These are phyloP conservation scores for Saccharomycopsis oosterbeekiorum DNA, from an alignment of 805 yeast genomes.

Conservation along the genomic window DNA sequence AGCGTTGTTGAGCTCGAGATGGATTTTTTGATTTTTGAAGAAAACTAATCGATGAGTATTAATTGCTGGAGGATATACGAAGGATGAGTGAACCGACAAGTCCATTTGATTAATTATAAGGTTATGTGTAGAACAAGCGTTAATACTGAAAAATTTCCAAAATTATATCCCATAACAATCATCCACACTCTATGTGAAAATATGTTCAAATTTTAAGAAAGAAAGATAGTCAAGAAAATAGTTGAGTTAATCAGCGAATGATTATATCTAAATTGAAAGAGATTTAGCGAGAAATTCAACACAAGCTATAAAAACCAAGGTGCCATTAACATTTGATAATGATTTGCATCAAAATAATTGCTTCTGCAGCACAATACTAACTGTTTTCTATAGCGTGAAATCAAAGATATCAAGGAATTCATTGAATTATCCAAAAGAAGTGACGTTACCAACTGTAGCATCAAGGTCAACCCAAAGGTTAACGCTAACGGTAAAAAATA, in stretches of 20 bases:
- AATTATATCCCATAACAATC: too few relatives aligned
- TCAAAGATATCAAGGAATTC: conserved; percentile 94
- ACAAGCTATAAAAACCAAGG: not conserved
- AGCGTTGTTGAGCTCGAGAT: too few relatives aligned
- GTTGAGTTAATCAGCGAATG: not conserved
- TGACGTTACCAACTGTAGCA: conserved; percentile 87
- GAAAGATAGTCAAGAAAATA: too few relatives aligned
- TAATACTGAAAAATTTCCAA: too few relatives aligned
- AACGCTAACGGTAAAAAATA: conserved; percentile 72
- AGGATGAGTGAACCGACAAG: too few relatives aligned
- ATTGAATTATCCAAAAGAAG: conserved; percentile 94
- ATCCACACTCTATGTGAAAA: too few relatives aligned
- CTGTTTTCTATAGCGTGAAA: conserved; percentile 43
- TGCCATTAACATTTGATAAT: not conserved
- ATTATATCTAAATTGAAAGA: not conserved
- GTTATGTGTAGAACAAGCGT: too few relatives aligned
- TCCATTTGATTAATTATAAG: too few relatives aligned
- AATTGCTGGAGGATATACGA: not conserved
- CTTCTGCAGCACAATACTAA: not conserved
- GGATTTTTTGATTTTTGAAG: not conserved
- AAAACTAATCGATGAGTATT: not conserved
- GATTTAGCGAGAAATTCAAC: too few relatives aligned
- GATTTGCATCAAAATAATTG: not conserved
- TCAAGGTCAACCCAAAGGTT: conserved; percentile 84
- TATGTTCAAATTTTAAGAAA: too few relatives aligned